Evolutionary conservation across 345 rosid species (phyloP), one percentile per base, ranked within the genome.

Genomic region (Acer saccharum): DNA sequence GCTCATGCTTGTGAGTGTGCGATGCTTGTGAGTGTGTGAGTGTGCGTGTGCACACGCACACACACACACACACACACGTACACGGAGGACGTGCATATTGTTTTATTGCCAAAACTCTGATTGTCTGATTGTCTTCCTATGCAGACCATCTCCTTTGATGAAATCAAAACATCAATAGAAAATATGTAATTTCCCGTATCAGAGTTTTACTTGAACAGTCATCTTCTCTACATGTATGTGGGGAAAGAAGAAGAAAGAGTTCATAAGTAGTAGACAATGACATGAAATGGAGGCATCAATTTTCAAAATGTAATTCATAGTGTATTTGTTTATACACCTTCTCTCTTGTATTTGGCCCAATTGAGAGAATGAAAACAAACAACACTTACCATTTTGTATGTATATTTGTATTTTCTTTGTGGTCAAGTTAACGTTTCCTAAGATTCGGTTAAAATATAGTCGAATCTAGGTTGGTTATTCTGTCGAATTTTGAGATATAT

Each of bases 241-340:
- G 27, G 27, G 23, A 60, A n/a, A 58, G 9, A 16, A 20, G 64
- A 20, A 54, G 25, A 58, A n/a, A 20, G 64, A 60, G 27, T 60
- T 60, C 21, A 0, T 21, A 2, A 21, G 25, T 60, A 60, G 64
- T 60, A 60, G 64, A 60, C 27, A 27, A n/a, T 58, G 97, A 57
- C 84, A 93, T n/a, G 98, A 95, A 82, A 91, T 95, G 81, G 88
- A 77, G 87, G 90, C 86, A 82, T 48, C 92, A 7, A 93, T 93
- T 57, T 84, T 83, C 62, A 89, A 89, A 76, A 80, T 93, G 89
- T 94, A 81, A 88, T 27, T 23, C 17, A 5, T 21, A 6, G 29
- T 73, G 81, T 75, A 29, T 41, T 76, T 72, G 17, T 54, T 62
- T 57, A 43, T 76, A 68, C 77, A 73, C 62, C 62, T 44, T 20